Conservation (phyloP, 2,329 filamentous ascomycete species). For the Setomelanomma holmii region DNA sequence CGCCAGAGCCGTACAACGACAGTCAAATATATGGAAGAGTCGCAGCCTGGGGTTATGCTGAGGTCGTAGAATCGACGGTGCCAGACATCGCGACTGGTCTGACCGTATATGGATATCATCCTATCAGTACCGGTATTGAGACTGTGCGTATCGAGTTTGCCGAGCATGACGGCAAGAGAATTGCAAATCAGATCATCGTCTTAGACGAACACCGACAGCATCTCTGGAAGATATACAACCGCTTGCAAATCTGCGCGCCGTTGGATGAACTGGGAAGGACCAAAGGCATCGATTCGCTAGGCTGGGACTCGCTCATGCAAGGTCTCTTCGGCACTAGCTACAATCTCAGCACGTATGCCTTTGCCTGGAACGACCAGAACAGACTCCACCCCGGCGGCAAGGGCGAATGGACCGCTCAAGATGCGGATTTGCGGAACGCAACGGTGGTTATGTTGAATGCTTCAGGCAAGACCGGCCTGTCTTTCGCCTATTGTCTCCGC, state of each 20-base stretch:
- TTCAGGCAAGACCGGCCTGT: slow-evolving; percentile 29
- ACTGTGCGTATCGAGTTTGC: slow-evolving; percentile 47
- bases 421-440: slow-evolving; percentile 23
- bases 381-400: slow-evolving; percentile 22
- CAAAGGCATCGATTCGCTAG: slow-evolving; percentile 13
- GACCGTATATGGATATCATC: slow-evolving; percentile 55
- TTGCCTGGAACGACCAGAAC: slow-evolving; percentile 23
- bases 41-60: slow-evolving; percentile 58
- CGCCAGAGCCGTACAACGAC: slow-evolving; percentile 50
- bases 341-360: slow-evolving; percentile 23
- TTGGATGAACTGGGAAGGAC: slow-evolving; percentile 11
- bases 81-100: slow-evolving; percentile 42
- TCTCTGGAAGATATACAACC: slow-evolving; percentile 57
- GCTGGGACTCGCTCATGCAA: slow-evolving; percentile 26
- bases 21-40: slow-evolving; percentile 53
- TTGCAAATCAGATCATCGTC: slow-evolving; percentile 46
- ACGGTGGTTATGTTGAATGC: slow-evolving; percentile 29
- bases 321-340: slow-evolving; percentile 24
- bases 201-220: slow-evolving; percentile 45
- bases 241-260: slow-evolving; percentile 38
- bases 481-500: slow-evolving; percentile 26
- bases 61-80: slow-evolving; percentile 53
- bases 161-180: slow-evolving; percentile 13
- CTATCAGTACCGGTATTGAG: slow-evolving; percentile 49
- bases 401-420: slow-evolving; percentile 23